Base-by-base conservation (phyloP, 2,329 filamentous ascomycete species). In the Cladophialophora yegresii region DNA sequence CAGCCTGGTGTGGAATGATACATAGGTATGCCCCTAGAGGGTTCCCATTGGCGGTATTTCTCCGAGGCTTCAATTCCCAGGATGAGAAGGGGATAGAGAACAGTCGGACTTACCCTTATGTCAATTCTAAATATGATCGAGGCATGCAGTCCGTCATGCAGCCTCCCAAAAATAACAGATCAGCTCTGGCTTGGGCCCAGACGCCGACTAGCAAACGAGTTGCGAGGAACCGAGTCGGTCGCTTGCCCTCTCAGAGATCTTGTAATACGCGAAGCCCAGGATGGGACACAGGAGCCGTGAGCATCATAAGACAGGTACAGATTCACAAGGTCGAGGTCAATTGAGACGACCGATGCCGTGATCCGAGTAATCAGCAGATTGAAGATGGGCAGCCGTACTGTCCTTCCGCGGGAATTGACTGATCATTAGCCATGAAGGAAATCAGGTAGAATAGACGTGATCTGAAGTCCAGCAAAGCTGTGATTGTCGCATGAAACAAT, bases 11-110 rank as follows among this genome's bases (percentile, higher is more conserved):
- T 47, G 33, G 47, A 28, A 28, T 28, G 6, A 28, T 28, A 28
- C 26, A 6, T 28, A 6, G 32, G 30, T 33, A 32, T 58, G 26
- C 16, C 22, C 8, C 20, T 32, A 8, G 10, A 47, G 6, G 22
- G 36, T 12, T 26, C 26, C 8, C 32, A n/a, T 33, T 28, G 26
- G 36, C 55, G 55, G 55, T 49, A 45, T 58, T 47, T 49, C 55
- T 43, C 55, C 55, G 55, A 43, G n/a, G 9, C n/a, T 26, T 57
- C 20, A 43, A 43, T 30, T 10, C 22, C 32, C 16, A 30, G 43
- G 20, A 49, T 20, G 40, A 49, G 40, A 16, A 23, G 10, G 40
- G 6, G 16, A n/a, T 43, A 2, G 36, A 43, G 36, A 8, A 1
- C 36, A 16, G n/a, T 43, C 36, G 36, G n/a, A 13, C 36, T 43